phyloP scores from a whole-genome alignment of 345 rosid genomes.

The Syzygium oleosum region DNA sequence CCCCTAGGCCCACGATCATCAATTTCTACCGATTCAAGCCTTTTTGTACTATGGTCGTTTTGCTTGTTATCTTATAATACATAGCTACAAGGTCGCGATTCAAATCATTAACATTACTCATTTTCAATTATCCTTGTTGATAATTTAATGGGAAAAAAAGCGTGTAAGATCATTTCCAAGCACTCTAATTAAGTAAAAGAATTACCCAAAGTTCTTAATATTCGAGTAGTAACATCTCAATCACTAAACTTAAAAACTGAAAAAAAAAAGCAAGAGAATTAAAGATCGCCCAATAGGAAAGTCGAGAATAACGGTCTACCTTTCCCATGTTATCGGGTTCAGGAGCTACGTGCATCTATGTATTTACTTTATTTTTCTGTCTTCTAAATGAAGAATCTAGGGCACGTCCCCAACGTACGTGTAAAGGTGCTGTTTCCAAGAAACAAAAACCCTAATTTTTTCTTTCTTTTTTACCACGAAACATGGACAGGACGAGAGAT shows the following conservation, averaged over 20 bases:
- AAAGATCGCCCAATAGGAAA: background rate
- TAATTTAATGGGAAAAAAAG: background rate
- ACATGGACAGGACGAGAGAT: background rate
- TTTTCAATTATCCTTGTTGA: background rate
- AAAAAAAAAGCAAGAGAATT: background rate
- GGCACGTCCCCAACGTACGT: background rate
- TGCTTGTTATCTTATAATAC: background rate
- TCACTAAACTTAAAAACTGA: background rate
- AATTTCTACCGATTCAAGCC: background rate
- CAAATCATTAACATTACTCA: background rate
- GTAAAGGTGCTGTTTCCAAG: background rate
- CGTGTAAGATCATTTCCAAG: background rate
- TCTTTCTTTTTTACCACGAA: background rate
- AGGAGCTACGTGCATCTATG: background rate
- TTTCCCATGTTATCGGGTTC: background rate
- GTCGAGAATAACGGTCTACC: background rate
- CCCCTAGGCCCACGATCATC: background rate
- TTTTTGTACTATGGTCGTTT: background rate
- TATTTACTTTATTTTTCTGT: background rate
- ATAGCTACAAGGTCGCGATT: background rate
- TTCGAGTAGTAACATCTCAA: background rate
- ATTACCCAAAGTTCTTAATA: background rate
- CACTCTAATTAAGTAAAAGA: background rate
- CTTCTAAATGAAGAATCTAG: background rate
- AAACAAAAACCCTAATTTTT: no score